Evolutionary conservation across 2,329 filamentous ascomycete genomes (phyloP).

Genomic region (Arthroderma sp.): DNA sequence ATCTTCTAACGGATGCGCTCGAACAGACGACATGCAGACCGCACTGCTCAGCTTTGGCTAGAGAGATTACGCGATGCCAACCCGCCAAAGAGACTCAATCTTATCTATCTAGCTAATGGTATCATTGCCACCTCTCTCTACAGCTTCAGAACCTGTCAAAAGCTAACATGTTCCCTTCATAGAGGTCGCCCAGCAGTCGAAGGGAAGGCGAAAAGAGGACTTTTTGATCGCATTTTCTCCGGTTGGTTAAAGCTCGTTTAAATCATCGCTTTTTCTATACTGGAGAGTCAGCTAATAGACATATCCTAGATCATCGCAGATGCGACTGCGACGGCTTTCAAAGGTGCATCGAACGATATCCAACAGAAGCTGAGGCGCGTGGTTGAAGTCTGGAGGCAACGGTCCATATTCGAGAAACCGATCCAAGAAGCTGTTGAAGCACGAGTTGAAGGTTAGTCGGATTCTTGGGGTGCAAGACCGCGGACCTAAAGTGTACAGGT

Average conservation of each 20-base stretch:
- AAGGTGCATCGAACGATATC: conserved; percentile 71
- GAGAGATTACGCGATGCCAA: conserved; percentile 78
- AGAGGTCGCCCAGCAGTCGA: conserved; percentile 96
- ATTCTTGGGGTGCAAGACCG: neutral
- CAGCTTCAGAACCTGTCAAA: neutral
- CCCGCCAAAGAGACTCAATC: conserved; percentile 71
- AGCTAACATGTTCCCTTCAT: conserved; percentile 1
- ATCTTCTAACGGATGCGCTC: conserved; percentile 2
- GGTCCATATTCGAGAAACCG: conserved; percentile 67
- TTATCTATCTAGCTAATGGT: conserved; percentile 95
- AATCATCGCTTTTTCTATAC: conserved; percentile 20
- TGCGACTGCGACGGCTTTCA: conserved; percentile 81
- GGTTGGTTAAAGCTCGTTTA: conserved; percentile 25
- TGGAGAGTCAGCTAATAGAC: neutral
- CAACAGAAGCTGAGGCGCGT: conserved; percentile 80
- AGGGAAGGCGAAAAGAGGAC: conserved; percentile 81
- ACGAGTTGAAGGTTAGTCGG: conserved; percentile 57
- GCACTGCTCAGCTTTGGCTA: conserved; percentile 84
- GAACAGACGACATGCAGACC: conserved; percentile 73
- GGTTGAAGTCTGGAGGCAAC: conserved; percentile 85
- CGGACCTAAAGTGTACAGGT: neutral
- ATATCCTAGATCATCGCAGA: conserved; percentile 64
- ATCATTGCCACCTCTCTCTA: conserved; percentile 18
- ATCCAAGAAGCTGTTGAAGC: conserved; percentile 73
- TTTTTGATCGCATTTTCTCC: conserved; percentile 87